Evolutionary conservation across 2,329 filamentous ascomycete species (phyloP).

Genomic region (Fusarium sp.): DNA sequence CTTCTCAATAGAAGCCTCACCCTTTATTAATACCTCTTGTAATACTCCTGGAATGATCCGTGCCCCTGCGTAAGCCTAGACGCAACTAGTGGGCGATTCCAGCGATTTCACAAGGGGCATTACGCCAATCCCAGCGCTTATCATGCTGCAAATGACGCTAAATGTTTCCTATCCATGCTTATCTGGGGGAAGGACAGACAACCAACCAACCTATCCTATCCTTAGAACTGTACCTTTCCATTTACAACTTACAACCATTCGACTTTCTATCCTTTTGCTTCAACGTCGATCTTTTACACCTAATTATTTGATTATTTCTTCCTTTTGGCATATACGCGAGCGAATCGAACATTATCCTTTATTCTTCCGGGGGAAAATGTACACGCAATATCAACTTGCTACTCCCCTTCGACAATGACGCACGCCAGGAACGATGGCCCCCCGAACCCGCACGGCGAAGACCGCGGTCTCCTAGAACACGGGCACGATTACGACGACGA

Average conservation of each 20-base stretch:
- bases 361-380: constrained; percentile 39
- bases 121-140: constrained; percentile 41
- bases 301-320: background rate
- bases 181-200: constrained; percentile 41
- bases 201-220: constrained; percentile 12
- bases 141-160: constrained; percentile 37
- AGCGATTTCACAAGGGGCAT: constrained; percentile 37
- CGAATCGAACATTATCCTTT: constrained; percentile 4
- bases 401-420: constrained; percentile 48
- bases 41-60: constrained; percentile 27
- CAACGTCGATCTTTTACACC: constrained; percentile 24
- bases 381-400: constrained; percentile 40
- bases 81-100: constrained; percentile 29
- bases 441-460: constrained; percentile 49
- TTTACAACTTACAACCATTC: constrained; percentile 23
- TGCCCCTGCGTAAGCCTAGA: constrained; percentile 35
- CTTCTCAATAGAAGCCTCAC: background rate
- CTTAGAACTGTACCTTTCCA: constrained; percentile 10
- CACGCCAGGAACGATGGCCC: constrained; percentile 48
- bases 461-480: constrained; percentile 47
- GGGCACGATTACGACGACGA: constrained; percentile 42
- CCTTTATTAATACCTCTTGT: constrained; percentile 11
- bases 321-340: background rate
- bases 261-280: constrained; percentile 20
- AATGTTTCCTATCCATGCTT: constrained; percentile 33